Evolutionary conservation across 2,329 filamentous ascomycete genomes (phyloP), one percentile per base, ranked within the genome.

Genomic region (Aspergillus japonicus): DNA sequence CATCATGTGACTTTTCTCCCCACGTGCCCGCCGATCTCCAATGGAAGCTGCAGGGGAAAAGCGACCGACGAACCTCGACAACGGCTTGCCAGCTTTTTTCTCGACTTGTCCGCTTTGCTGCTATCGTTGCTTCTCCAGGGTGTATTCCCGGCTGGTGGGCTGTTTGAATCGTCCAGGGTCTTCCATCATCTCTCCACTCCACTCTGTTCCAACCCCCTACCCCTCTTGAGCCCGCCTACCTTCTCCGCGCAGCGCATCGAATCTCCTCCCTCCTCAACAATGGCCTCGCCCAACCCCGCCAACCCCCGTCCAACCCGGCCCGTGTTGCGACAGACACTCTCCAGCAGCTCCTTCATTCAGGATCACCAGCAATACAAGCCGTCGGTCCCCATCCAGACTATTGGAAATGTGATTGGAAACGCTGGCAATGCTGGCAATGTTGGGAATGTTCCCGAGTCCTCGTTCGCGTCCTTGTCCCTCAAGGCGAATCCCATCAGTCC

Each of bases 281-380:
- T 77, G 73, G 68, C 69, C 53, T 63, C 71, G 11, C 56, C 69
- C 50, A 71, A 66, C 57, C 53, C 67, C 58, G 35, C 54, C 42
- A 44, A 44, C 39, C 16, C 67, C 57, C 75, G 75, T 61, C 71
- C 73, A 19, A 66, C 68, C 53, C 75, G 77, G 54, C 79, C 78
- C 10, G 74, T 76, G 31, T 71, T 81, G 54, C 77, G 75, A 50
- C 77, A 78, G 62, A 76, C 71, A 23, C 58, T 81, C 61, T 71
- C 72, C 54, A 75, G 78, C 62, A 75, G 73, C 56, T 80, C 78
- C 26, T 78, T 79, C 67, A 75, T 81, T 42, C 76, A 79, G 47
- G 79, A 81, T 61, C 79, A 81, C 60, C 78, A 81, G 63, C 79
- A 81, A 59, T 81, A 81, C 64, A 79, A 78, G 56, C 75, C 77